Percentiles rank a stretch among this genome's conserved stretches.
phyloP scores from a whole-genome alignment of 2,329 filamentous ascomycete species.

The Venturia pyrina region DNA sequence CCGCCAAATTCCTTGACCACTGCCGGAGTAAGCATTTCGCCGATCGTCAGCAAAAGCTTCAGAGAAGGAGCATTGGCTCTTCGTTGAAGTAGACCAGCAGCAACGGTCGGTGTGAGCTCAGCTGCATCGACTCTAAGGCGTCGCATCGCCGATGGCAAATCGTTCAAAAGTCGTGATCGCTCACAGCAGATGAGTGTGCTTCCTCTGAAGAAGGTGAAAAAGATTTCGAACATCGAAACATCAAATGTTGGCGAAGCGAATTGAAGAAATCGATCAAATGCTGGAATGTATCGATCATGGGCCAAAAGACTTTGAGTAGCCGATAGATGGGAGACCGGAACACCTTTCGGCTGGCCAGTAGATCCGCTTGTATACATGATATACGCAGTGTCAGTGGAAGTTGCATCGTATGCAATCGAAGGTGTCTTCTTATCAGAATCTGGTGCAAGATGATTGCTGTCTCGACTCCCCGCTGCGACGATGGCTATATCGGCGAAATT shows the following conservation, averaged over 20 bases:
- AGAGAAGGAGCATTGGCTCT: conserved; percentile 58
- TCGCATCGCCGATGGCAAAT: conserved; percentile 60
- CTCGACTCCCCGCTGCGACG: conserved; percentile 33
- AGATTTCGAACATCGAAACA: conserved; percentile 90
- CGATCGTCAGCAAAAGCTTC: conserved; percentile 70
- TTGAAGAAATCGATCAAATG: conserved; percentile 72
- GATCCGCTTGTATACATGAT: conserved; percentile 92
- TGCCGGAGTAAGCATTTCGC: conserved; percentile 76
- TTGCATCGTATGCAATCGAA: background rate
- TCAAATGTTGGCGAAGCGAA: conserved; percentile 91
- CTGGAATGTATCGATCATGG: conserved; percentile 67
- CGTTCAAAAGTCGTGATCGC: conserved; percentile 59
- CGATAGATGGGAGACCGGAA: conserved; percentile 69
- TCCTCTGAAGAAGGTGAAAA: conserved; percentile 72
- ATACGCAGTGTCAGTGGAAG: conserved; percentile 53
- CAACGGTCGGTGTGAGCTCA: conserved; percentile 83
- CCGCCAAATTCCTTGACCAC: conserved; percentile 74
- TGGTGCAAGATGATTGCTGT: conserved; percentile 20
- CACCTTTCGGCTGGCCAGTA: conserved; percentile 81
- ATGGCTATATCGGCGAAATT: conserved; percentile 21
- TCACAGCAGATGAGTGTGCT: conserved; percentile 63
- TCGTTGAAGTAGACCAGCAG: conserved; percentile 62
- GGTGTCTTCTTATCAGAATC: background rate
- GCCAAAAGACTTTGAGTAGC: conserved; percentile 74
- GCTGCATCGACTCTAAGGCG: conserved; percentile 65